Conservation (phyloP, 2,329 filamentous ascomycete genomes). For the Aspergillaceae sp. region DNA sequence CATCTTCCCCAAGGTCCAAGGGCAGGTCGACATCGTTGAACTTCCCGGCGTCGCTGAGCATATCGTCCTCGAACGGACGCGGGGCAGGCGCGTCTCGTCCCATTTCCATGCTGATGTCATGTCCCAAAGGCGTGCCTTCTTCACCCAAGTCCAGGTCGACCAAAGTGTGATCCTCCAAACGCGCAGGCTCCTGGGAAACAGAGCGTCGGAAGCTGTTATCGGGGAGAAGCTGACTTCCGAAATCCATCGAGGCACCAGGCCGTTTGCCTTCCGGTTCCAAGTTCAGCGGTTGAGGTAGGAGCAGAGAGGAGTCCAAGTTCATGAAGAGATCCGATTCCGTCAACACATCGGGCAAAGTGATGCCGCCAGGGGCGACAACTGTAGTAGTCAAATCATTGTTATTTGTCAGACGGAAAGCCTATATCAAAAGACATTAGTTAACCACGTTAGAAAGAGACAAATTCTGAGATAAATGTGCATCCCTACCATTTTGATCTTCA, state of each 20-base stretch:
- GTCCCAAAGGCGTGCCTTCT: conserved; percentile 57
- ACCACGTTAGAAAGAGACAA: neutral
- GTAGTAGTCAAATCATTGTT: conserved; percentile 88
- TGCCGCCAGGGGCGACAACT: conserved; percentile 68
- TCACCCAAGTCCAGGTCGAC: conserved; percentile 64
- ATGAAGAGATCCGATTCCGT: conserved; percentile 89
- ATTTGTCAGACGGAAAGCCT: conserved; percentile 90
- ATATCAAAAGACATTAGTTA: conserved; percentile 1
- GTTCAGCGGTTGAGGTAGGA: conserved; percentile 63
- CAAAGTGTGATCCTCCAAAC: conserved; percentile 59
- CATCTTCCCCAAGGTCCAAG: conserved; percentile 41
- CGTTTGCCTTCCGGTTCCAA: conserved; percentile 29
- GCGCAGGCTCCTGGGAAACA: conserved; percentile 43
- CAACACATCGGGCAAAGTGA: conserved; percentile 84
- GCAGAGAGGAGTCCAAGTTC: conserved; percentile 70
- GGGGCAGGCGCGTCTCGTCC: conserved; percentile 75
- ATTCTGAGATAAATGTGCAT: neutral
- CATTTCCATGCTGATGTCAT: conserved; percentile 67
- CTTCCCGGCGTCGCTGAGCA: conserved; percentile 56
- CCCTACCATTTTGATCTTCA: conserved; percentile 96
- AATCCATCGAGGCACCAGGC: conserved; percentile 39
- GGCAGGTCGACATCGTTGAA: conserved; percentile 43
- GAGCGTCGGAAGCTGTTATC: conserved; percentile 47
- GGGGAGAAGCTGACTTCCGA: conserved; percentile 71
- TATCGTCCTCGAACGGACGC: conserved; percentile 49